Evolutionary conservation across 2,329 filamentous ascomycete genomes (phyloP), one percentile per base, ranked within the genome.

Genomic region (Coniochaeta hoffmannii): DNA sequence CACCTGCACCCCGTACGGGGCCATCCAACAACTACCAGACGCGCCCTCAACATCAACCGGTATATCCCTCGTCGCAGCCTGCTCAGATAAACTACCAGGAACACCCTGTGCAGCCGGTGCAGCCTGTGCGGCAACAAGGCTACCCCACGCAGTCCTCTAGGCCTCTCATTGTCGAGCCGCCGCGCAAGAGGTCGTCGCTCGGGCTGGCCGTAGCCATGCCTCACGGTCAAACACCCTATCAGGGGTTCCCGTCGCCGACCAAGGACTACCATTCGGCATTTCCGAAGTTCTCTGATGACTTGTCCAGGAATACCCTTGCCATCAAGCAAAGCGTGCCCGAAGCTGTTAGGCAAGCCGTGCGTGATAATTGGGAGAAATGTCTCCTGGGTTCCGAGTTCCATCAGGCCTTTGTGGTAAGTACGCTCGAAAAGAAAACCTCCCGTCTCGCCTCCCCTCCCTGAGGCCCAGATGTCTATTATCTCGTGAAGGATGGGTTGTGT

Each of bases 341-440:
- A 31, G 71, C 73, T n/a, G 75, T 81, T 19, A 71, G 78, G 12
- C 73, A 75, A 46, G 71, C 72, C 1, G 60, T 82, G 11, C 71
- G 79, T 24, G 78, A 80, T 58, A 71, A 76, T 55, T 80, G 77
- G 75, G 68, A 78, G 41, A 79, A 75, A 59, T 74, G 73, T 17
- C 58, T 81, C 2, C 55, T 75, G 3, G 79, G 79, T 10, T 78
- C 76, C 4, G 74, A 79, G 11, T 81, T 78, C 56, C 79, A 82
- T 57, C 68, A 74, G 41, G 71, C 74, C 2, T 82, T 82, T 58
- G 56, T 82, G 54, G 78, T 82, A 64, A 70, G 78, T 74, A 22
- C 35, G 22, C 7, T 22, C 15, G 32, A 7, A 22, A n/a, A n/a
- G n/a, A n/a, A n/a, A n/a, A n/a, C n/a, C n/a, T n/a, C n/a, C n/a